Evolutionary conservation across 2,329 filamentous ascomycete species (phyloP).

Genomic region (Thermothelomyces thermophilus): DNA sequence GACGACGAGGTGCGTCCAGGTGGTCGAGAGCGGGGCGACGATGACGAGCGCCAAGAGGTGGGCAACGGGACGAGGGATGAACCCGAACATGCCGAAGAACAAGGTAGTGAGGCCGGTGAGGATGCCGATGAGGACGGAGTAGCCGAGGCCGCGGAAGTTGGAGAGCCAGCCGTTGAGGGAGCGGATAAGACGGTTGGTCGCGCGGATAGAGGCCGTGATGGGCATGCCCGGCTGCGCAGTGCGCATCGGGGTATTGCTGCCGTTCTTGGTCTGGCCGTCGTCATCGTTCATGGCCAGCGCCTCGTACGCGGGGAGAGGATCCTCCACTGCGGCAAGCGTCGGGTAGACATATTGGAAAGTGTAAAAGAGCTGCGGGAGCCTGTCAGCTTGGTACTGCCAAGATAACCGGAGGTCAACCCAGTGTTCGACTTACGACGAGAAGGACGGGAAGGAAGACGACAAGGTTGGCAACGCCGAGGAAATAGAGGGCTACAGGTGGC

Average conservation of each 20-base stretch:
- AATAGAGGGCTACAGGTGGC: slow-evolving; percentile 30
- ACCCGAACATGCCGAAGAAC: slow-evolving; percentile 28
- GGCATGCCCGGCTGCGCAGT: slow-evolving; percentile 32
- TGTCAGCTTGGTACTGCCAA: background rate
- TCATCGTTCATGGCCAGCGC: slow-evolving; percentile 39
- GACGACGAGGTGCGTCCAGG: slow-evolving; percentile 84
- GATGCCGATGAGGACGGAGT: slow-evolving; percentile 36
- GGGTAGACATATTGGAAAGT: slow-evolving; percentile 46
- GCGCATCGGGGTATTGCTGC: slow-evolving; percentile 30
- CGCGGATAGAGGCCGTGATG: slow-evolving; percentile 46
- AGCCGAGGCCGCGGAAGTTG: slow-evolving; percentile 62
- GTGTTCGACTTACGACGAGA: slow-evolving; percentile 34
- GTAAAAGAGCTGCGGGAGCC: slow-evolving; percentile 38
- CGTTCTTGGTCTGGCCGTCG: slow-evolving; percentile 27
- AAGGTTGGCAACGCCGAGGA: slow-evolving; percentile 35
- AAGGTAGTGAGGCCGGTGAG: slow-evolving; percentile 32
- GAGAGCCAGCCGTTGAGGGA: slow-evolving; percentile 57
- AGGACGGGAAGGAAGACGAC: slow-evolving; percentile 41
- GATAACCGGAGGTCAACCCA: background rate
- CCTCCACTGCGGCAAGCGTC: slow-evolving; percentile 51
- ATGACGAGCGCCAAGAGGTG: slow-evolving; percentile 50
- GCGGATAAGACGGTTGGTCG: slow-evolving; percentile 49
- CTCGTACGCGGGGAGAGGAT: slow-evolving; percentile 51
- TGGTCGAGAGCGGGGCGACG: slow-evolving; percentile 62
- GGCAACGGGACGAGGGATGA: slow-evolving; percentile 34